A percentile compares a stretch with the other conserved stretches of the same genome.
Conservation (phyloP, 768 basidiomycete species). For the Tulasnella sp. region DNA sequence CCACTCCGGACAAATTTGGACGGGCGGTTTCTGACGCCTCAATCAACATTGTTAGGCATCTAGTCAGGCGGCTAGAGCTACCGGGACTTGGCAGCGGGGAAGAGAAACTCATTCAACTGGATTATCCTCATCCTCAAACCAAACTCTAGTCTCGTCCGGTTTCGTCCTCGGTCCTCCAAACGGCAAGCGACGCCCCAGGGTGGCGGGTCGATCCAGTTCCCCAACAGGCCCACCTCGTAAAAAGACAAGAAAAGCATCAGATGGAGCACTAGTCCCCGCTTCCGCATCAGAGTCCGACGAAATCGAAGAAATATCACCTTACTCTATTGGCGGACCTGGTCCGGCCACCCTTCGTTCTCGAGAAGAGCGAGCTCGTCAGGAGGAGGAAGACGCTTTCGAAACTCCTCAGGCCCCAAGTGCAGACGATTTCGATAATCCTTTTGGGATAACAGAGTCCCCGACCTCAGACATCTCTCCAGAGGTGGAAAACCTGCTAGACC, state of each 20-base stretch:
- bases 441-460: background rate
- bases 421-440: background rate
- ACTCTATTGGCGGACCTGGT: background rate
- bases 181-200: background rate
- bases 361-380: background rate
- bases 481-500: background rate
- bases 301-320: background rate
- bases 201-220: background rate
- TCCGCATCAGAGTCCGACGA: background rate
- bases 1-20: background rate
- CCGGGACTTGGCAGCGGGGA: background rate
- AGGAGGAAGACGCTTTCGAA: background rate
- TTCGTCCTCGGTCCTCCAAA: background rate
- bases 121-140: background rate
- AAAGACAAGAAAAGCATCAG: background rate
- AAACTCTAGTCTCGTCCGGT: background rate
- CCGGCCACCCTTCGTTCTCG: background rate
- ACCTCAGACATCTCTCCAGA: background rate
- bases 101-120: background rate
- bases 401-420: background rate
- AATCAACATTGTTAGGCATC: background rate
- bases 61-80: background rate
- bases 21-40: background rate
- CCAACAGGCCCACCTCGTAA: background rate
- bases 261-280: background rate